Evolutionary conservation across 169 alveolate genomes (phyloP).

Genomic region (Eimeria sp.): DNA sequence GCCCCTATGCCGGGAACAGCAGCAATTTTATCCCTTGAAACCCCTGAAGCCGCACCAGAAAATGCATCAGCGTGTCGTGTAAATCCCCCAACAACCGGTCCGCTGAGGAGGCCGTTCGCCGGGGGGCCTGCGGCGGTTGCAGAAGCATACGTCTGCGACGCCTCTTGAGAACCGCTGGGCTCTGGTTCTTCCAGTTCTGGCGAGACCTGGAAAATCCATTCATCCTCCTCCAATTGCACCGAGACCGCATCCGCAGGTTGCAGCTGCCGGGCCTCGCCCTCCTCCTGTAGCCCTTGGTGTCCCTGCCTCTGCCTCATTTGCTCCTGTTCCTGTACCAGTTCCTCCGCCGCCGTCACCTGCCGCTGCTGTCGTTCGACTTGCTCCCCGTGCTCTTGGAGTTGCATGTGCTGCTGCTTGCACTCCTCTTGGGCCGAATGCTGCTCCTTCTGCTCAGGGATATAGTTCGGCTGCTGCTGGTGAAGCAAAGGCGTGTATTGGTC

Average conservation of each 20-base stretch:
- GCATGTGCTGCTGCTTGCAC: not conserved
- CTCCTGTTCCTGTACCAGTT: not conserved
- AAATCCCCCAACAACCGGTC: no score
- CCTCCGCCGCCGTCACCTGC: not conserved
- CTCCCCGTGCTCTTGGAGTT: not conserved
- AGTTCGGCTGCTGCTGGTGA: no score
- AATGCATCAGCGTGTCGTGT: no score
- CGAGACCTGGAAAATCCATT: slow-evolving; percentile 9
- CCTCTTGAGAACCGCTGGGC: not conserved
- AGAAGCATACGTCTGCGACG: not conserved
- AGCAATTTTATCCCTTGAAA: no score
- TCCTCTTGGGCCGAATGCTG: not conserved
- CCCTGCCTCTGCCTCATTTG: not conserved
- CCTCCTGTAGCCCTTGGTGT: not conserved
- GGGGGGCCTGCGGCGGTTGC: not conserved
- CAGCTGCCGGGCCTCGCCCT: not conserved
- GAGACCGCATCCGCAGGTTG: not conserved
- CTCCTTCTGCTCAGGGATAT: not conserved
- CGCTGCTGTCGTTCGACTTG: not conserved
- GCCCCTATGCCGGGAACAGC: no score
- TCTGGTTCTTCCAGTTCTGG: not conserved
- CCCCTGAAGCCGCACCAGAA: no score
- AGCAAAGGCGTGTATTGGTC: no score
- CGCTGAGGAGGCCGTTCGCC: no score
- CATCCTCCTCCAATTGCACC: slow-evolving; percentile 38